Evolutionary conservation across 2,329 filamentous ascomycete genomes (phyloP), one percentile per base, ranked within the genome.

Genomic region (Colletotrichum liaoningense): DNA sequence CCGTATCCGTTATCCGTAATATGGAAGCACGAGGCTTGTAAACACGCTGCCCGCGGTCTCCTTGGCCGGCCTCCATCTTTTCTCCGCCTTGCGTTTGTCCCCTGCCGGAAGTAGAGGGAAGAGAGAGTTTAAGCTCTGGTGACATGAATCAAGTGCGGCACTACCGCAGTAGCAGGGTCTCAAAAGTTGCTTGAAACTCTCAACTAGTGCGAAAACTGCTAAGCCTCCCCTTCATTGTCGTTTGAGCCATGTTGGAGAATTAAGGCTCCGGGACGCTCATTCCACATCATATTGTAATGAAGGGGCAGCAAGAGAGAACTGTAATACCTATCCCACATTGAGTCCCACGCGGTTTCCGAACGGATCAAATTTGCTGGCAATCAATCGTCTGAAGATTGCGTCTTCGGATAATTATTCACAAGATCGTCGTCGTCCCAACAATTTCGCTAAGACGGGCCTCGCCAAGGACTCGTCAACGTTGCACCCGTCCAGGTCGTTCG

Each of bases 261-360:
- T 73, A 57, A 60, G 46, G 12, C 49, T 22, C 30, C 54, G 46
- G 66, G 66, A 65, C 59, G 66, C 59, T 65, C 35, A 60, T 73
- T 69, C 60, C 66, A 70, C 26, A 70, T 9, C 26, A 12, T 70
- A 65, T 46, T n/a, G 49, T 56, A 7, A 11, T 16, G 5, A n/a
- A 55, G 46, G 22, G n/a, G 16, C 56, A 30, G 5, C 9, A 8
- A 26, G 28, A 46, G 60, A 9, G 9, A 35, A 63, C 28, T 63
- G n/a, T 63, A 63, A 54, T 24, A 49, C 4, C 12, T 33, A 54
- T 49, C 42, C 42, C 42, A 49, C 42, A 49, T n/a, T 49, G 19
- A 49, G 42, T 49, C 42, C 16, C 16, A 42, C 5, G 16, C 42
- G 9, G 14, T 22, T 35, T 30, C n/a, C 19, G n/a, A 12, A n/a